Evolutionary conservation across 2,329 filamentous ascomycete genomes (phyloP), one percentile per base, ranked within the genome.

Genomic region (Fusarium drepaniforme): DNA sequence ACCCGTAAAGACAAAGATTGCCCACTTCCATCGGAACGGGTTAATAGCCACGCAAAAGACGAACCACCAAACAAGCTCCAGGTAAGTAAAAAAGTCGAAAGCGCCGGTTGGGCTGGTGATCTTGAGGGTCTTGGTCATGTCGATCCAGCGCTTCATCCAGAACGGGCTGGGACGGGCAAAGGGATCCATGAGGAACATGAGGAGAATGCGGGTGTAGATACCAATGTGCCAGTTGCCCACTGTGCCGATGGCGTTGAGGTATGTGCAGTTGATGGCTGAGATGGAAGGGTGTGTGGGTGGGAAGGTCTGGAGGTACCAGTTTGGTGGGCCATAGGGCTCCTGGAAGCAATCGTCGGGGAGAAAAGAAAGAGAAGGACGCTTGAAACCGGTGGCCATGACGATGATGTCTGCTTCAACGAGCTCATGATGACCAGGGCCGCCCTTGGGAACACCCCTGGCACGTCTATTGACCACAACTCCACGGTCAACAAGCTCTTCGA

Each of bases 11-110:
- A 97, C 94, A 80, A 97, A 97, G 0, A 92, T 81, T 0, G 92
- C 93, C 95, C 94, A 97, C 85, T 97, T 97, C 94, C 94, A 97
- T 11, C 94, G 86, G 82, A 97, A 97, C 0, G 95, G 95, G 80
- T 97, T 97, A 77, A 97, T 88, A 6, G 88, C 85, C 49, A 96
- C 91, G 67, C 93, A 93, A 79, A 97, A 97, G 8, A 91, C 81
- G 75, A 96, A 97, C 95, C 94, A 97, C 86, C 94, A 97, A 6
- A 97, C 80, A 61, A 97, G 85, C 82, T 97, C 95, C 0, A 93
- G 88, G 78, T 97, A 97, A 0, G 95, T 97, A 81, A 97, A 97
- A 85, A 97, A 97, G 81, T 97, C 94, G 78, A 97, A 96, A 0
- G 94, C 94, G 0, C 90, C 91, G 0, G 91, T 94, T 0, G 94